Base-by-base conservation (phyloP, 192 early-diverging fungal genomes). In the Backusella sp. region DNA sequence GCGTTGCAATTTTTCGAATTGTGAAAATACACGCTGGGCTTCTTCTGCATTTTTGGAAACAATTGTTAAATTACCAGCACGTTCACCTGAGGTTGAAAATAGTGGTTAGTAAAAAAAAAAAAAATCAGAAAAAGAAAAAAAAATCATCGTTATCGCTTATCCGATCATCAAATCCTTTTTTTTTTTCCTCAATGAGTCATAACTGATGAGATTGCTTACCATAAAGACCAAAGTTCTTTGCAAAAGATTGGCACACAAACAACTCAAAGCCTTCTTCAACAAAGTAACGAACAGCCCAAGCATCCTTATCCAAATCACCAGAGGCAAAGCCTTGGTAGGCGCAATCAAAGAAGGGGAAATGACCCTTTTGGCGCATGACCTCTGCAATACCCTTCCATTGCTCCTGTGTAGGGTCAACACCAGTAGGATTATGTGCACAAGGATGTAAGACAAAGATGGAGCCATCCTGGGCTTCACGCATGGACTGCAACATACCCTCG, bases 161-260 rank as follows among this genome's bases (percentile, higher is more conserved):
- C 23, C 8, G 53, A 59, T 23, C n/a, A 21, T n/a, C 30, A 32
- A 53, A 53, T 6, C 42, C 8, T 12, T 14, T 12, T 3, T 44
- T 28, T 28, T 28, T 32, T 32, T 32, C 2, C 30, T 19, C 42
- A 44, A 6, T 49, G 46, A 49, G 46, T 49, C 46, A 49, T 49
- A 44, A 44, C 15, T 44, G 42, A 44, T 44, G n/a, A 53, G 44
- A 72, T 32, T 30, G 70, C 81, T 78, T 84, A 89, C 90, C 89
- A 84, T 99, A 99, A 42, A 99, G 87, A 17, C 98, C 98, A 90
- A 99, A 94, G 90, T 99, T 99, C 88, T 99, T 99, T 84, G 95
- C 91, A 86, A 94, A 99, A 21, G 95, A 96, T 85, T 99, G 94
- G 37, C 93, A 90, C 8, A 96, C 87, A 68, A 98, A 89, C 75